Base-by-base conservation (phyloP, 306 rosid genomes). In the Purshia tridentata region DNA sequence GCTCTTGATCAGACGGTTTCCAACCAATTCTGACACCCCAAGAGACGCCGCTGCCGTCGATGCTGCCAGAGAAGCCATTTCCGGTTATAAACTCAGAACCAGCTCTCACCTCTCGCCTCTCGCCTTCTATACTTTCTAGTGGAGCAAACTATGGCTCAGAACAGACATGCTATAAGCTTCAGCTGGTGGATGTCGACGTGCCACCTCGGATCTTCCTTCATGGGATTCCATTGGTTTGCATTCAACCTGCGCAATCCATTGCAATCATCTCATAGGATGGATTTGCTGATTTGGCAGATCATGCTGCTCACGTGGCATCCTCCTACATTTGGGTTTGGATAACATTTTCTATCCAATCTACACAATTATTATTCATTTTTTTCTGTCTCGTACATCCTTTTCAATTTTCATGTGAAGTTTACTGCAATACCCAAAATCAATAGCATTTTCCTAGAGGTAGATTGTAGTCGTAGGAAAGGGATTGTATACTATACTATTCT, bases 21-120 rank as follows among this genome's bases (percentile, higher is more conserved):
- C 95, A 4, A 95, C 88, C 96, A 91, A 90, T 73, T 95, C 98
- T 35, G 98, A 90, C 81, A 88, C 85, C n/a, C 96, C 91, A 52
- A 94, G 90, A 52, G 92, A 85, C 48, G 92, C 78, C 51, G 92
- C 91, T 5, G 89, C 88, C 5, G 92, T 85, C 8, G 94, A 80
- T 48, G 97, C 90, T 44, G 92, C 86, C 45, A 87, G 79, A 64
- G 92, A 90, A 58, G 96, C 95, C 97, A 94, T 94, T 74, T 16
- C 4, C 1, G 14, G 8, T 35, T 16, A 47, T 29, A 2, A 1
- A 29, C 35, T 29, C n/a, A n/a, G n/a, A n/a, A n/a, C n/a, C n/a
- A n/a, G n/a, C n/a, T n/a, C n/a, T n/a, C n/a, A n/a, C n/a, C n/a
- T n/a, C n/a, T n/a, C n/a, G n/a, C n/a, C 35, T 57, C 16, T 42